Evolutionary conservation across 148 eudicot genomes (phyloP).

Genomic region (Silene conica): DNA sequence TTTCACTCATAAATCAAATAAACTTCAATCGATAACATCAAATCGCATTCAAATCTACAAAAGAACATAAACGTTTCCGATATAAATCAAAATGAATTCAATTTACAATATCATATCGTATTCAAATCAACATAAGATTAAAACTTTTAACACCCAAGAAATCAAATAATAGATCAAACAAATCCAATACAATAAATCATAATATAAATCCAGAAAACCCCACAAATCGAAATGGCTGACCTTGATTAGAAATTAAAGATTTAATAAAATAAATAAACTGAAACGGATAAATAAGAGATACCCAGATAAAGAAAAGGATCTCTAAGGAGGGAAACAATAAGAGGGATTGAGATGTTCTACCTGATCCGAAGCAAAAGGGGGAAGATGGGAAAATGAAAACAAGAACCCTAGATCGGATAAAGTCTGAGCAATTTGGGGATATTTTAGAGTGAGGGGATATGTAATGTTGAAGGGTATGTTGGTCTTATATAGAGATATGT

Average conservation of each 20-base stretch:
- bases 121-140: neutral
- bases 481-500: neutral
- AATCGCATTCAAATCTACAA: neutral
- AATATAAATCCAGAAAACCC: no score
- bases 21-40: neutral
- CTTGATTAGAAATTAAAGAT: neutral
- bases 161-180: neutral
- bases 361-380: constrained; percentile 41
- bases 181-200: neutral
- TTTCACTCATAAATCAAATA: neutral
- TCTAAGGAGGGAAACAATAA: neutral
- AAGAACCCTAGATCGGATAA: constrained; percentile 37
- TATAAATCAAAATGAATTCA: neutral
- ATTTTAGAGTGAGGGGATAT: neutral
- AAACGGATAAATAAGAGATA: neutral
- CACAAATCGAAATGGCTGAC: neutral
- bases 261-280: neutral
- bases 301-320: neutral
- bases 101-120: neutral
- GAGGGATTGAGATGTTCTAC: constrained; percentile 12
- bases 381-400: neutral
- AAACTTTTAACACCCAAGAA: neutral
- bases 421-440: constrained; percentile 17
- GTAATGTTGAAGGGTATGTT: no score
- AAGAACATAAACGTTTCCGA: neutral